These are phyloP conservation scores for Citrus trifoliata DNA, from an alignment of 345 rosid species.

Conservation along the genomic window DNA sequence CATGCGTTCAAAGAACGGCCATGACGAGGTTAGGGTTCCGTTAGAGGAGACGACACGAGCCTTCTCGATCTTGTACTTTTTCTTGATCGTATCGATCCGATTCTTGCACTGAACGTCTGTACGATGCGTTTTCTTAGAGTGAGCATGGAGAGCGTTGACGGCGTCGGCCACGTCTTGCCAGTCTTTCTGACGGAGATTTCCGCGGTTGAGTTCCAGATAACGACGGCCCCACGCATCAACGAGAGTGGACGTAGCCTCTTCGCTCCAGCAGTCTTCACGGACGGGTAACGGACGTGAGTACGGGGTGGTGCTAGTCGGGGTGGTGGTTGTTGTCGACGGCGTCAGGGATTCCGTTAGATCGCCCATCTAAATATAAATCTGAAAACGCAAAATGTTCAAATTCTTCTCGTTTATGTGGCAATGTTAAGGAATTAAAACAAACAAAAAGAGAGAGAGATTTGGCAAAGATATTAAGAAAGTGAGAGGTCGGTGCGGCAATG, in stretches of 20 bases:
- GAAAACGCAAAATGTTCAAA: not conserved
- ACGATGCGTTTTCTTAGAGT: constrained; percentile 82
- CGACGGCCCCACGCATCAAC: constrained; percentile 94
- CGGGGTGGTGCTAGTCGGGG: constrained; percentile 33
- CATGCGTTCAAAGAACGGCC: constrained; percentile 84
- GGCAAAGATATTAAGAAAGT: not conserved
- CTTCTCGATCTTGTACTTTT: constrained; percentile 93
- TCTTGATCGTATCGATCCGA: constrained; percentile 95
- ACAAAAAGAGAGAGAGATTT: not conserved
- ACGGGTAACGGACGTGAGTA: constrained; percentile 55
- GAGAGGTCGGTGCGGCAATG: constrained; percentile 21
- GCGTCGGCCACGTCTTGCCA: constrained; percentile 98
- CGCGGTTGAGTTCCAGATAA: constrained; percentile 82
- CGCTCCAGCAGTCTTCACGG: constrained; percentile 99
- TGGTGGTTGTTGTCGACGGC: constrained; percentile 16
- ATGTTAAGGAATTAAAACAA: not conserved
- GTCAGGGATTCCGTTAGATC: constrained; percentile 38
- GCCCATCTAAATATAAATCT: constrained; percentile 25
- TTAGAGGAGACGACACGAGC: constrained; percentile 62
- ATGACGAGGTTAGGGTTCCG: constrained; percentile 50
- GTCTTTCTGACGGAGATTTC: constrained; percentile 95
- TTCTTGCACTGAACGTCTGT: constrained; percentile 98
- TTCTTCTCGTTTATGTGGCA: not conserved
- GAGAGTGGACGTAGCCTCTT: constrained; percentile 93
- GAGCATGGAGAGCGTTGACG: constrained; percentile 87